A percentile compares a stretch with the other conserved stretches of the same genome.
These are phyloP conservation scores for Pyricularia grisea DNA, from an alignment of 2,329 filamentous ascomycete genomes.

Conservation along the genomic window DNA sequence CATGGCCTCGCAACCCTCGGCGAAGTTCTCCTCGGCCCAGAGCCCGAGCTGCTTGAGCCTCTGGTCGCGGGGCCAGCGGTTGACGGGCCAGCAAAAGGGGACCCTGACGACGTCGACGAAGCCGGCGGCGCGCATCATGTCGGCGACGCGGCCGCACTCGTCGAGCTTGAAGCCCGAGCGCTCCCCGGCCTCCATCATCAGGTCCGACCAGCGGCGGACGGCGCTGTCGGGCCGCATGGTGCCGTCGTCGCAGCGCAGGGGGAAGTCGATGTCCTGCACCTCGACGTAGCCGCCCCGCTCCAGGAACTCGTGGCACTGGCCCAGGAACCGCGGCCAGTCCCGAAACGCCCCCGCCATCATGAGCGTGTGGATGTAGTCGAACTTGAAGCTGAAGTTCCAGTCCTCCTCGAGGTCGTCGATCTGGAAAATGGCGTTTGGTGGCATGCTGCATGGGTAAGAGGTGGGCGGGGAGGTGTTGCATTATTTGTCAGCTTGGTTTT, in stretches of 20 bases:
- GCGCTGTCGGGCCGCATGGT: constrained; percentile 15
- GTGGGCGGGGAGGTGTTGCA: too few species aligned
- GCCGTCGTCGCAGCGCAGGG: constrained; percentile 19
- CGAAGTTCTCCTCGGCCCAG: constrained; percentile 21
- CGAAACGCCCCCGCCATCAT: constrained; percentile 20
- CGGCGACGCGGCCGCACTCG: constrained; percentile 17
- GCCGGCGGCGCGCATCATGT: constrained; percentile 20
- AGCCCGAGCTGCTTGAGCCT: constrained; percentile 24
- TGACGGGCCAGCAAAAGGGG: constrained; percentile 25
- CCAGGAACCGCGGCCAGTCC: constrained; percentile 15
- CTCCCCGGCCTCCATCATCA: constrained; percentile 19
- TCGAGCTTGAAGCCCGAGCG: constrained; percentile 17
- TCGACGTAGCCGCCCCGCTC: constrained; percentile 15
- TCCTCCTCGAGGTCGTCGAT: constrained; percentile 18
- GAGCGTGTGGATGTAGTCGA: constrained; percentile 17
- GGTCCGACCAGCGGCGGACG: constrained; percentile 17
- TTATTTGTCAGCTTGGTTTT: not conserved
- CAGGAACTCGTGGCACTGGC: constrained; percentile 15
- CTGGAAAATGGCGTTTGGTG: constrained; percentile 16
- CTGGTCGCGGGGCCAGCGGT: constrained; percentile 24
- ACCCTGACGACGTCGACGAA: constrained; percentile 22
- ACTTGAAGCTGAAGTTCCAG: constrained; percentile 18
- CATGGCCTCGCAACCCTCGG: constrained; percentile 22
- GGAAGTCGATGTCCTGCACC: constrained; percentile 20
- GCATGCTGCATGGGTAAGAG: constrained; percentile 7